phyloP scores from a whole-genome alignment of 139 green algal genomes.

The Coccomyxa sp. region DNA sequence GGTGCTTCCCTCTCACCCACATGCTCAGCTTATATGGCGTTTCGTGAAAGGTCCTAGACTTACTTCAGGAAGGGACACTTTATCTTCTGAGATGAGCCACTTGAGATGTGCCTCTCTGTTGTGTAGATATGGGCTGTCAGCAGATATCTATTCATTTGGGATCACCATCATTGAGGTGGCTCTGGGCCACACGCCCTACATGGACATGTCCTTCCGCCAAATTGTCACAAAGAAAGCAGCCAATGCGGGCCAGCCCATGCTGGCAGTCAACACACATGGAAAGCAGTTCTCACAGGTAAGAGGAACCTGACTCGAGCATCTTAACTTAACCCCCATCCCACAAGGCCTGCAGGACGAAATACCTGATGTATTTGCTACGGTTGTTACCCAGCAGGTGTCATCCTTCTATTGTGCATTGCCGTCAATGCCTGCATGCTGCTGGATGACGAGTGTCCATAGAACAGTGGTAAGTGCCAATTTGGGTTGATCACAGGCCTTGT shows the following conservation, averaged over 20 bases:
- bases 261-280: background rate
- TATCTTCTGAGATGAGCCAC: background rate
- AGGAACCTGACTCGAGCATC: background rate
- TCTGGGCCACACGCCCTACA: background rate
- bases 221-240: background rate
- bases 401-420: too few relatives aligned
- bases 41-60: background rate
- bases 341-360: too few relatives aligned
- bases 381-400: too few relatives aligned
- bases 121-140: constrained; percentile 11
- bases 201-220: background rate
- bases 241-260: background rate
- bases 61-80: background rate
- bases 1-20: background rate
- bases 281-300: background rate
- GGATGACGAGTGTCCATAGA: too few relatives aligned
- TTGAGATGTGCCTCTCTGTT: background rate
- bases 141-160: constrained; percentile 26
- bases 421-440: too few relatives aligned
- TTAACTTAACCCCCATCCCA: too few relatives aligned
- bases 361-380: too few relatives aligned
- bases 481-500: background rate
- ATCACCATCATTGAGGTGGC: constrained; percentile 18
- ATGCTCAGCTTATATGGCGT: background rate
- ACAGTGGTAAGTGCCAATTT: too few relatives aligned